These are phyloP conservation scores for Cercospora beticola DNA, from an alignment of 2,329 filamentous ascomycete species.

Conservation along the genomic window DNA sequence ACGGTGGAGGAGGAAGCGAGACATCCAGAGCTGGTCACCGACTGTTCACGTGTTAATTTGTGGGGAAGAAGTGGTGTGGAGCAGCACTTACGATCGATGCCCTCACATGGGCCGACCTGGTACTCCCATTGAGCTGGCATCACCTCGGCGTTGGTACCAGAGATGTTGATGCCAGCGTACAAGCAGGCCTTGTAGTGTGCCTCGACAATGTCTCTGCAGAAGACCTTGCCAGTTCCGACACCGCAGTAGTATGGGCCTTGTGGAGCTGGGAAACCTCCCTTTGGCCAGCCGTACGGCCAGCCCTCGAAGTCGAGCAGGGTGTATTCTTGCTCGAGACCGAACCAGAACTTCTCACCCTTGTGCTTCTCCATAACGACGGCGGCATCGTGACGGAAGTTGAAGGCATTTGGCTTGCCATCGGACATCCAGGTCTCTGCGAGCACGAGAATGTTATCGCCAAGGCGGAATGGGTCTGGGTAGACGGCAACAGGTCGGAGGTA, in stretches of 20 bases:
- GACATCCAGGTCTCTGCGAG: conserved; percentile 92
- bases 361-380: conserved; percentile 87
- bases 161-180: conserved; percentile 89
- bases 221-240: conserved; percentile 95
- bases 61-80: not conserved
- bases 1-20: conserved; percentile 82
- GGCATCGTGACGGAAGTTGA: conserved; percentile 94
- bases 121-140: conserved; percentile 98
- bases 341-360: conserved; percentile 84
- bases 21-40: conserved; percentile 96
- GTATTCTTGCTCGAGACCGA: conserved; percentile 98
- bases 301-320: conserved; percentile 82
- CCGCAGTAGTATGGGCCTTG: conserved; percentile 97
- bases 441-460: conserved; percentile 87
- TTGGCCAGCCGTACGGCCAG: conserved; percentile 90
- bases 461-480: conserved; percentile 89
- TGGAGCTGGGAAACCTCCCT: conserved; percentile 83
- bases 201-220: conserved; percentile 97
- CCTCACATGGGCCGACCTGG: conserved; percentile 87
- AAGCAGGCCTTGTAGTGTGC: conserved; percentile 88
- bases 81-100: conserved; percentile 69
- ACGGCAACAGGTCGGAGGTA: conserved; percentile 89
- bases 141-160: conserved; percentile 97
- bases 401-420: conserved; percentile 95
- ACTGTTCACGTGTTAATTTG: conserved; percentile 50